A percentile compares a stretch with the other conserved stretches of the same genome.
Evolutionary conservation across 2,329 filamentous ascomycete species (phyloP).

Genomic region (Trichoderma brevicompactum): DNA sequence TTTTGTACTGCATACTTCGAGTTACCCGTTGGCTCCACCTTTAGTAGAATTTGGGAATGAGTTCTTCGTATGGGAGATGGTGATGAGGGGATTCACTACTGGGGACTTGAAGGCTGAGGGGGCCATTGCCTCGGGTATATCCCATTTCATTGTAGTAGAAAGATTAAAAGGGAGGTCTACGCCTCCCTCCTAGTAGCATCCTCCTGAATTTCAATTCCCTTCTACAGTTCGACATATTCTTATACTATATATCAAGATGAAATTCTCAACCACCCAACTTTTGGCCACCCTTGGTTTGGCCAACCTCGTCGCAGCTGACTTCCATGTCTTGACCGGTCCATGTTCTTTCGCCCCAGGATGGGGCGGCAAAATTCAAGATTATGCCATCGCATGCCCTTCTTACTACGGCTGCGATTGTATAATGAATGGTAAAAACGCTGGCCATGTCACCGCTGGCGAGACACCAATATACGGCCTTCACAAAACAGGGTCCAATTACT

Average conservation of each 20-base stretch:
- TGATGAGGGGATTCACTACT: no score
- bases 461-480: not conserved
- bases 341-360: conserved; percentile 17
- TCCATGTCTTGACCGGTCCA: conserved; percentile 8
- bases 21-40: no score
- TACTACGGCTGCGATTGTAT: conserved; percentile 16
- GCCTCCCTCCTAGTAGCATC: not conserved
- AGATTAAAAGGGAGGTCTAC: no score
- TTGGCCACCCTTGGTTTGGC: not conserved
- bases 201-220: not conserved
- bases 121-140: no score
- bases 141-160: no score
- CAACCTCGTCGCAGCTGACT: conserved; percentile 5
- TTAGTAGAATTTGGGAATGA: no score
- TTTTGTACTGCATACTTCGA: no score
- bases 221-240: no score
- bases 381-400: conserved; percentile 9
- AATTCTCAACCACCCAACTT: not conserved
- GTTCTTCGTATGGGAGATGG: no score
- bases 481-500: conserved; percentile 11
- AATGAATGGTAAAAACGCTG: not conserved
- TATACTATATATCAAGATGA: not conserved
- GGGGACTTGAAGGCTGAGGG: no score
- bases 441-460: conserved; percentile 3
- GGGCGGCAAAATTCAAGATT: not conserved